Evolutionary conservation across 2,329 filamentous ascomycete genomes (phyloP).

Genomic region (Cercospora janseana): DNA sequence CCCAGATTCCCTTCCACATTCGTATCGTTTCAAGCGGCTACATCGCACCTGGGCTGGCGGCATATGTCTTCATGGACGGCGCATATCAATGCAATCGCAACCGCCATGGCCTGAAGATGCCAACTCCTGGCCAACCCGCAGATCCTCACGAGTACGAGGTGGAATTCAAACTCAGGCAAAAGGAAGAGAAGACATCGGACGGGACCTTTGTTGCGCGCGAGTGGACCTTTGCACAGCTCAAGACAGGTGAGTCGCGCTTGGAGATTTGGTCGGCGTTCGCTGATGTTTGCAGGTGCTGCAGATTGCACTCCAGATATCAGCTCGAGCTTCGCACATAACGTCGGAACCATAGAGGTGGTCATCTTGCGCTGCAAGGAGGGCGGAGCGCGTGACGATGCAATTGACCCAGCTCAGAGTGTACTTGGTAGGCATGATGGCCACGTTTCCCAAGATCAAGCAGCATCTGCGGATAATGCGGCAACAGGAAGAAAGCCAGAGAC

Average conservation of each 20-base stretch:
- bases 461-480: neutral
- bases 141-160: slow-evolving; percentile 41
- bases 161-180: slow-evolving; percentile 54
- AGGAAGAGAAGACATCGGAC: slow-evolving; percentile 49
- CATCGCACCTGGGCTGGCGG: slow-evolving; percentile 54
- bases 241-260: slow-evolving; percentile 42
- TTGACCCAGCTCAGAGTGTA: slow-evolving; percentile 11
- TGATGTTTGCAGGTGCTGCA: slow-evolving; percentile 38
- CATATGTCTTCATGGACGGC: slow-evolving; percentile 59
- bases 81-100: slow-evolving; percentile 59
- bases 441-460: neutral
- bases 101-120: slow-evolving; percentile 43
- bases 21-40: slow-evolving; percentile 51
- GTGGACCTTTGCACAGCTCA: slow-evolving; percentile 54
- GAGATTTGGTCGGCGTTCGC: neutral
- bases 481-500: slow-evolving; percentile 6
- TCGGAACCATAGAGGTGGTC: slow-evolving; percentile 51
- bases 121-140: slow-evolving; percentile 25
- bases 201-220: slow-evolving; percentile 52
- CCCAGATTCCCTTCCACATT: slow-evolving; percentile 49
- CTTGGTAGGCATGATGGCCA: neutral
- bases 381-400: slow-evolving; percentile 2
- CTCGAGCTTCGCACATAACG: slow-evolving; percentile 39
- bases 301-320: slow-evolving; percentile 39
- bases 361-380: slow-evolving; percentile 44